Evolutionary conservation across 1,139 yeast species (phyloP).

Genomic region (Taiozyma sp.): DNA sequence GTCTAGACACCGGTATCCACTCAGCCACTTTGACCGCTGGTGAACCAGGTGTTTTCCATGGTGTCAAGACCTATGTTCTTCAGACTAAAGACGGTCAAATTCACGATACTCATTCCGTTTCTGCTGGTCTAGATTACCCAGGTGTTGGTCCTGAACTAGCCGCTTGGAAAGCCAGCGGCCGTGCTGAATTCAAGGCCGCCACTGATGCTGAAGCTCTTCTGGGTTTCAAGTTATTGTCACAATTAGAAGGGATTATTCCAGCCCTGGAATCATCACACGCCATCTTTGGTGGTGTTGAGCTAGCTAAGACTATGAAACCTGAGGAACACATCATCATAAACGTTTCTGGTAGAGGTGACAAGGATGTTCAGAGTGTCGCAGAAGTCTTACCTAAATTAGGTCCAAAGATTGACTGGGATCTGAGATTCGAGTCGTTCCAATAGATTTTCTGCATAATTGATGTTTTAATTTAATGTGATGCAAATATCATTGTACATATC

Average conservation of each 20-base stretch:
- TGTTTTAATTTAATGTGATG: not conserved
- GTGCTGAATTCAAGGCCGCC: constrained; percentile 89
- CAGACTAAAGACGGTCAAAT: constrained; percentile 94
- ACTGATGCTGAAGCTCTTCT: constrained; percentile 90
- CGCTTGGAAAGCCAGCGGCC: constrained; percentile 88
- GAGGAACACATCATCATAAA: constrained; percentile 84
- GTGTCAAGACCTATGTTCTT: constrained; percentile 89
- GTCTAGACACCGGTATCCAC: constrained; percentile 79
- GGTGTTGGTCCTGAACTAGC: constrained; percentile 99
- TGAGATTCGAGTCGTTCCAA: constrained; percentile 61
- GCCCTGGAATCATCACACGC: constrained; percentile 98
- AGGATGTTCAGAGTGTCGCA: constrained; percentile 97
- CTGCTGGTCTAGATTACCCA: constrained; percentile 98
- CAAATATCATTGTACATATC: not conserved
- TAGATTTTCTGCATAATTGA: not conserved
- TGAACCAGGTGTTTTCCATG: constrained; percentile 96
- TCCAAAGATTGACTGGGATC: constrained; percentile 91
- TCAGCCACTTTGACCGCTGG: constrained; percentile 94
- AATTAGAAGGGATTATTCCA: constrained; percentile 96
- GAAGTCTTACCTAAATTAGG: constrained; percentile 88
- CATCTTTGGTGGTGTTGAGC: constrained; percentile 80
- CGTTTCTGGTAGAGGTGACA: constrained; percentile 98
- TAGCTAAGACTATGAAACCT: constrained; percentile 78
- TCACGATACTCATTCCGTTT: constrained; percentile 94
- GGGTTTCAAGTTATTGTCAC: constrained; percentile 85